Conservation (phyloP, 148 eudicot species). For the Cornus suecica region DNA sequence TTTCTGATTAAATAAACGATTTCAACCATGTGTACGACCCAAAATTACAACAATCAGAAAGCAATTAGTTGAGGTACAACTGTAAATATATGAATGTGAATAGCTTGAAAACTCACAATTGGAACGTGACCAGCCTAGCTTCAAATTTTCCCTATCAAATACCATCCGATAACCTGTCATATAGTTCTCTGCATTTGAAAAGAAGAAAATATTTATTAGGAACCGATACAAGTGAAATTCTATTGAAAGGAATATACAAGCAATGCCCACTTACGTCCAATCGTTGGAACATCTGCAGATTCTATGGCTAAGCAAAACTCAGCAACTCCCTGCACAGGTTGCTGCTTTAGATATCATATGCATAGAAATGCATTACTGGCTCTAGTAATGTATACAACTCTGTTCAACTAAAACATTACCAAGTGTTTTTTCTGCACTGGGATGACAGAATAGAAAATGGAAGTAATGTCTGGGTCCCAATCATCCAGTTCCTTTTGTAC, state of each 20-base stretch:
- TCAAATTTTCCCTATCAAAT: slow-evolving; percentile 87
- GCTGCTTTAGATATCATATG: background rate
- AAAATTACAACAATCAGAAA: background rate
- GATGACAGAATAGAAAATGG: background rate
- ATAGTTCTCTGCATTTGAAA: slow-evolving; percentile 70
- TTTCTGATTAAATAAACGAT: background rate
- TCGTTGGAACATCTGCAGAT: slow-evolving; percentile 46
- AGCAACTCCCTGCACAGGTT: slow-evolving; percentile 45
- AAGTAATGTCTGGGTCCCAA: background rate
- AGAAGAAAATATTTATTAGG: background rate
- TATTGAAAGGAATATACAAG: background rate
- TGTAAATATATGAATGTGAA: background rate
- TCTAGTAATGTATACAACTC: background rate
- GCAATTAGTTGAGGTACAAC: background rate
- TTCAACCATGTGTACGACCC: background rate
- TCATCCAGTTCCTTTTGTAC: background rate
- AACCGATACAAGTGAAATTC: background rate
- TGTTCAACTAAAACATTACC: background rate
- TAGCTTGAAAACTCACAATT: slow-evolving; percentile 61
- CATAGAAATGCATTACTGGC: background rate
- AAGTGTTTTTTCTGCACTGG: background rate
- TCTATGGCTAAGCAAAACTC: slow-evolving; percentile 87
- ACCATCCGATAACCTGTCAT: slow-evolving; percentile 88
- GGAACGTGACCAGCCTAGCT: slow-evolving; percentile 83
- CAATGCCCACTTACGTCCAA: slow-evolving; percentile 72